Evolutionary conservation across 805 yeast genomes (phyloP), one percentile per base, ranked within the genome.

Genomic region (Wickerhamiella sergipiensis): DNA sequence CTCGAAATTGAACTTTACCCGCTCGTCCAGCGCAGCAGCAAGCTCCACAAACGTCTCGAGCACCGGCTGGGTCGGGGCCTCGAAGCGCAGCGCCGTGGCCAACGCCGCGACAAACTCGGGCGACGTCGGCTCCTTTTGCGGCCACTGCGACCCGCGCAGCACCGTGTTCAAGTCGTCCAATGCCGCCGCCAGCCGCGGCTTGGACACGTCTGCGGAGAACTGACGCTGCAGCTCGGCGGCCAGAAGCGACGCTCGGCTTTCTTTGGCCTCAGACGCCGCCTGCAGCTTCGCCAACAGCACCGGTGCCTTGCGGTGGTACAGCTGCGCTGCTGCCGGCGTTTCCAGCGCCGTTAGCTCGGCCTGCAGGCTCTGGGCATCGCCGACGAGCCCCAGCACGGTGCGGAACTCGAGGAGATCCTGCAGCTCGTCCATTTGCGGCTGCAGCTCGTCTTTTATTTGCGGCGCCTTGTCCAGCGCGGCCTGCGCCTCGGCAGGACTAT

Each of bases 371-470:
- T 36, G 40, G 19, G 19, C 40, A 17, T 15, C 17, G 9, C 40
- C 19, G 19, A 36, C 40, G 9, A 36, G 40, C 3, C 19, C 40
- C 40, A 36, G 19, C 19, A 36, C 40, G 19, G 19, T 36, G 40
- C 40, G 65, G 88, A 85, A 71, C 90, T 89, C 70, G 89, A 89
- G 69, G 95, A 87, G 66, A 76, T 87, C 62, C 80, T 90, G 3
- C 78, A 79, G 54, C 19, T 36, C 40, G 9, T 36, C 40, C 17
- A 36, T n/a, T 5, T 15, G 19, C 5, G 40, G 19, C 40, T 36
- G 40, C 40, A 36, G 19, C 13, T 36, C 40, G 17, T 15, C 19
- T 29, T 29, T 29, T 7, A 29, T 29, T 12, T 29, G 15, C 17
- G 40, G 40, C 19, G 19, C 17, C 7, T 6, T 9, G 19, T 36